Evolutionary conservation across 202 grass and related monocot genomes (phyloP), one percentile per base, ranked within the genome.

Genomic region (Thinopyrum obtusiflorum): DNA sequence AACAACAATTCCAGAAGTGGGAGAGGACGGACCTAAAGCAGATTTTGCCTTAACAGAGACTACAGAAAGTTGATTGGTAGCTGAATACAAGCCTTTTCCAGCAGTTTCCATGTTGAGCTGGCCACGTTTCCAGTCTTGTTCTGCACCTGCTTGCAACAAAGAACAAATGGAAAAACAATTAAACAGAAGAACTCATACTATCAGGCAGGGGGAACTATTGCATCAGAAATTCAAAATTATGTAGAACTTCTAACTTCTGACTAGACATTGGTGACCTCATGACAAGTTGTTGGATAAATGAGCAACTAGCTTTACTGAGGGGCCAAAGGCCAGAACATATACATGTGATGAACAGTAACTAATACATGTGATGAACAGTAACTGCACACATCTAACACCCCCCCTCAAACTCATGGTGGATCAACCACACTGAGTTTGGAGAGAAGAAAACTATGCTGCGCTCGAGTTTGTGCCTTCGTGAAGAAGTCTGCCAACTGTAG

Each of bases 91-190:
- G 65, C 76, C 81, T 83, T 87, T 95, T 71, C 91, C 89, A 77
- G 96, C 93, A 86, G 86, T 80, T 92, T 98, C 93, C 86, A 98
- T 88, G 88, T 95, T 95, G 55, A 89, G 80, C 65, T 95, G 86
- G 66, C 91, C 85, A 57, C 93, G 86, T 65, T 98, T 94, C 90
- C 89, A 93, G 47, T 98, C 96, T 84, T 95, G 86, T 92, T 98
- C 96, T 84, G 91, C 88, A 91, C 89, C 96, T 98, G 81, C 82
- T 86, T 89, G 63, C 37, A 76, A 85, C 83, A 93, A 75, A 78
- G 57, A 18, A 9, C 23, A 78, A 74, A 84, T 33, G 78, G 39
- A 74, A 85, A 55, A 71, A 29, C 66, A 68, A 85, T 51, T 80
- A 70, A 86, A 83, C 27, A 80, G 62, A 7, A 86, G 61, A 82